These are phyloP conservation scores for Gossypium schwendimanii DNA, from an alignment of 441 rosid species.

Conservation along the genomic window DNA sequence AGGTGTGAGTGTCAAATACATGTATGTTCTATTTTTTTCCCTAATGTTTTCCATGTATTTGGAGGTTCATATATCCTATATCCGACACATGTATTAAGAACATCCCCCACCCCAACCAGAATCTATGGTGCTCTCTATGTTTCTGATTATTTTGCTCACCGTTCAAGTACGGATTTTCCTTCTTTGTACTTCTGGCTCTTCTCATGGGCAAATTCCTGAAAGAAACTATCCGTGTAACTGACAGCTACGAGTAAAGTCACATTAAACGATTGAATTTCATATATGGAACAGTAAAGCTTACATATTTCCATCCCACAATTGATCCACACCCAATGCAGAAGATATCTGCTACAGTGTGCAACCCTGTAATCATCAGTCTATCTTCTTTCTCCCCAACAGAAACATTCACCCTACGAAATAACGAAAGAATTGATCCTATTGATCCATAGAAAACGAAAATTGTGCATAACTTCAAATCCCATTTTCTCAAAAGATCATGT, in stretches of 20 bases:
- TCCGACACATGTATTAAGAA: neutral
- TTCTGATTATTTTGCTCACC: slow-evolving; percentile 41
- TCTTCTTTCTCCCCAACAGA: slow-evolving; percentile 67
- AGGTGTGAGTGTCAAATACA: neutral
- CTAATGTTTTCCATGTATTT: too few relatives aligned
- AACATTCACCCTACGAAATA: slow-evolving; percentile 64
- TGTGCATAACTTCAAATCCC: neutral
- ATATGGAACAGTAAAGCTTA: slow-evolving; percentile 32
- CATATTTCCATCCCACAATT: slow-evolving; percentile 93
- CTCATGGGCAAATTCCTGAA: slow-evolving; percentile 79
- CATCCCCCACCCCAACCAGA: neutral
- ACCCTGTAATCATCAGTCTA: slow-evolving; percentile 76
- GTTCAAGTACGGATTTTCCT: slow-evolving; percentile 88
- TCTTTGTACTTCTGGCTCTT: slow-evolving; percentile 81
- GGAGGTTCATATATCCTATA: too few relatives aligned
- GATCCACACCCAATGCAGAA: slow-evolving; percentile 97
- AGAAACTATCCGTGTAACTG: slow-evolving; percentile 21
- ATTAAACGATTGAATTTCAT: slow-evolving; percentile 14
- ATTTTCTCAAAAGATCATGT: slow-evolving; percentile 1
- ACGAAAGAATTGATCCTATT: slow-evolving; percentile 9
- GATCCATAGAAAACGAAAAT: neutral
- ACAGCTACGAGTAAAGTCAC: slow-evolving; percentile 12
- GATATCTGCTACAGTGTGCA: slow-evolving; percentile 85
- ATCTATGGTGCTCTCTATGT: slow-evolving; percentile 13
- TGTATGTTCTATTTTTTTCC: neutral